A percentile compares a stretch with the other conserved stretches of the same genome.
These are phyloP conservation scores for Dicorynia guianensis DNA, from an alignment of 306 rosid species.

Conservation along the genomic window DNA sequence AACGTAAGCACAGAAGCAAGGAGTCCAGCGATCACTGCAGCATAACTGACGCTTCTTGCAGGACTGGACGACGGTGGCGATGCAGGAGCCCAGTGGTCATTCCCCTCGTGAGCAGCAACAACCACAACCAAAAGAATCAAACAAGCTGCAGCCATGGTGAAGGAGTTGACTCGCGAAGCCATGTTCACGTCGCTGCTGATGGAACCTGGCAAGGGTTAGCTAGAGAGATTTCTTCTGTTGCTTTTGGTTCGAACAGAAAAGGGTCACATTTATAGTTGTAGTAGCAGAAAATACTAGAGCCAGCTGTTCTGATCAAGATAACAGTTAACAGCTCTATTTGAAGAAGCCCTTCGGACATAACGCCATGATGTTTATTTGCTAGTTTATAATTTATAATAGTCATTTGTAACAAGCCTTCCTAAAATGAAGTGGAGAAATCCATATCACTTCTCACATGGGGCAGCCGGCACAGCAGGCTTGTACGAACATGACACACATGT, in stretches of 20 bases:
- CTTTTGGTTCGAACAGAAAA: constrained; percentile 23
- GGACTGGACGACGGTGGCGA: constrained; percentile 31
- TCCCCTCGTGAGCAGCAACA: constrained; percentile 49
- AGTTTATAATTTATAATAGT: background rate
- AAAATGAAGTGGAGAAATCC: no score
- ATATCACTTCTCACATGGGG: no score
- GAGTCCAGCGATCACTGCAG: constrained; percentile 44
- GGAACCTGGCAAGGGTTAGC: no score
- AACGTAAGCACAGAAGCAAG: constrained; percentile 41
- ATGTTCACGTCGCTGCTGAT: constrained; percentile 22
- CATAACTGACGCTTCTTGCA: constrained; percentile 36
- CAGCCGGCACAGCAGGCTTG: no score
- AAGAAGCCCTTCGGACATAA: background rate
- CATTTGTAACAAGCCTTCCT: no score
- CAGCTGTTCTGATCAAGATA: constrained; percentile 24
- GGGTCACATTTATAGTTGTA: background rate
- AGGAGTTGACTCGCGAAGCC: constrained; percentile 47
- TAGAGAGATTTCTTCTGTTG: constrained; percentile 17
- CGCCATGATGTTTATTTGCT: background rate
- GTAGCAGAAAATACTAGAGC: background rate
- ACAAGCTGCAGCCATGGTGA: constrained; percentile 38
- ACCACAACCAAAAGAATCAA: constrained; percentile 45
- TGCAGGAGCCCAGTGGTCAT: constrained; percentile 42
- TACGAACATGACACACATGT: no score
- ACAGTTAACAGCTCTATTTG: background rate